A percentile compares a stretch with the other conserved stretches of the same genome.
Conservation (phyloP, 2,329 filamentous ascomycete genomes). For the Alternaria ventricosa region DNA sequence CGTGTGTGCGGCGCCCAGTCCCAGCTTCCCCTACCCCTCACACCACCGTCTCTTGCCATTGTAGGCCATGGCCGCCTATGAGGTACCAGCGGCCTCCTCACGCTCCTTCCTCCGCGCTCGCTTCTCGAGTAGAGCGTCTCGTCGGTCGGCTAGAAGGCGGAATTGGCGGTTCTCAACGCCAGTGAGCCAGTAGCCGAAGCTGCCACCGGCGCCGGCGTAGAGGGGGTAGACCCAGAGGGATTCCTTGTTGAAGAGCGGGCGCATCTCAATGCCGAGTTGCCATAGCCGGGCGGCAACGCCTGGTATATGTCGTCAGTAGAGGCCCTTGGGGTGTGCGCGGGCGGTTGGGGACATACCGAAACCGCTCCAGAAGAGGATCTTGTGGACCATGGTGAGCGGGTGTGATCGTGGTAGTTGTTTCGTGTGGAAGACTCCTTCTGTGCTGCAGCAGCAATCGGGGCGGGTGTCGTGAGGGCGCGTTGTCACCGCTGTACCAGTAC, state of each 20-base stretch:
- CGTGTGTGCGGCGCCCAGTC: not conserved
- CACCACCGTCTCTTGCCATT: not conserved
- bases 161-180: constrained; percentile 86
- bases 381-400: constrained; percentile 55
- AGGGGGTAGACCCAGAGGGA: constrained; percentile 91
- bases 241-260: constrained; percentile 84
- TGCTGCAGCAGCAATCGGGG: constrained; percentile 19
- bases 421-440: constrained; percentile 14
- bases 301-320: constrained; percentile 51
- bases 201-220: constrained; percentile 83
- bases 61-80: not conserved
- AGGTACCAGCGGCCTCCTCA: constrained; percentile 53
- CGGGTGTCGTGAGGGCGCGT: constrained; percentile 29
- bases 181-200: constrained; percentile 97
- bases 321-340: constrained; percentile 15
- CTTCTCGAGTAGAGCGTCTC: constrained; percentile 85
- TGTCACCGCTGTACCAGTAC: constrained; percentile 28
- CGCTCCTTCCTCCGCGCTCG: constrained; percentile 76
- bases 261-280: constrained; percentile 99
- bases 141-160: constrained; percentile 77
- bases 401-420: constrained; percentile 1
- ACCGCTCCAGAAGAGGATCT: constrained; percentile 82
- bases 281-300: constrained; percentile 91
- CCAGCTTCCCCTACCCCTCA: constrained; percentile 6
- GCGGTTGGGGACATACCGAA: constrained; percentile 73